Conservation (phyloP, 2,329 filamentous ascomycete species). For the Pseudodiploospora longispora region DNA sequence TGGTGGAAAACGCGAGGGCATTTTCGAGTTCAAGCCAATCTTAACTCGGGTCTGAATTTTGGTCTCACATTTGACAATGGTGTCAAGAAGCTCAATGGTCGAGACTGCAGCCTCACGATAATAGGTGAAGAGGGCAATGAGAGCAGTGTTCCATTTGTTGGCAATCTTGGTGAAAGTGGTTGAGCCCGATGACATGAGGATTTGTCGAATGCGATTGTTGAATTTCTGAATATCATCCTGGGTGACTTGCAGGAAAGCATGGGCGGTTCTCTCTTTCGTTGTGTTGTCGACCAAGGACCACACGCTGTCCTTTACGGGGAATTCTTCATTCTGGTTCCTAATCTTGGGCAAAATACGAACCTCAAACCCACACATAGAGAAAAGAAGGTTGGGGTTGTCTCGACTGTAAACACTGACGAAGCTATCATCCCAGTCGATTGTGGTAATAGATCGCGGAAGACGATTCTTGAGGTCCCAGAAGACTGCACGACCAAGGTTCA, state of each 20-base stretch:
- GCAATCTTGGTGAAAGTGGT: conserved; percentile 99
- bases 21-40: conserved; percentile 97
- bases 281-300: conserved; percentile 97
- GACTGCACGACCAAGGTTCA: conserved; percentile 91
- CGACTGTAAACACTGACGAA: conserved; percentile 97
- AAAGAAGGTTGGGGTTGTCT: conserved; percentile 93
- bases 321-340: conserved; percentile 91
- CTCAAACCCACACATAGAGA: conserved; percentile 97
- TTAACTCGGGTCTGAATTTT: conserved; percentile 99
- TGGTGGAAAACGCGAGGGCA: conserved; percentile 96
- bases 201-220: conserved; percentile 97
- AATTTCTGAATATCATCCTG: conserved; percentile 98
- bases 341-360: conserved; percentile 94
- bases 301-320: conserved; percentile 94
- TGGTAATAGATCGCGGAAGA: conserved; percentile 86
- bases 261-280: conserved; percentile 91
- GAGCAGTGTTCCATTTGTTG: conserved; percentile 98
- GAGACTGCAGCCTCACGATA: conserved; percentile 97
- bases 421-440: conserved; percentile 98
- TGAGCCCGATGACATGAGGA: conserved; percentile 98
- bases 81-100: conserved; percentile 87
- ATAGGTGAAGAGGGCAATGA: conserved; percentile 97
- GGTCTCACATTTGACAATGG: conserved; percentile 98
- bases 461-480: conserved; percentile 99
- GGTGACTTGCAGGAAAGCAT: conserved; percentile 95